Evolutionary conservation across 306 rosid species (phyloP), one percentile per base, ranked within the genome.

Genomic region (Dryas octopetala): DNA sequence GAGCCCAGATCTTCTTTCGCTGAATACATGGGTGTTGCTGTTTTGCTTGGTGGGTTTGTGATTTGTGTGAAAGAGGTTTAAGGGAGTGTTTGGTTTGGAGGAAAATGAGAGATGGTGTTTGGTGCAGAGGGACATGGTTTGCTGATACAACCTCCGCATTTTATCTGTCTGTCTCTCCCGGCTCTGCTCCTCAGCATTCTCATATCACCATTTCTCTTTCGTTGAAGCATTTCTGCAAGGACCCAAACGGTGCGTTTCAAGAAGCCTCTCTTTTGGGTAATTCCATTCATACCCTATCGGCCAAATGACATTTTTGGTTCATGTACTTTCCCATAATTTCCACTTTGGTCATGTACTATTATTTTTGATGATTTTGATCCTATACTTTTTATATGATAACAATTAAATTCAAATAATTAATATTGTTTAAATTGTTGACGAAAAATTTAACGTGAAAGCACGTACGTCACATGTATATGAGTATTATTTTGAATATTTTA

Each of bases 91-190:
- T 49, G 71, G 41, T 62, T 71, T 75, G 60, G 63, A 53, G 63
- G 78, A 79, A 41, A 67, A 52, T 28, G 63, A 62, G 75, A 70
- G 9, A 61, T 14, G 63, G 59, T 15, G 65, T 28, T 75, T 81
- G 13, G 14, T 11, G 70, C 80, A 78, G 76, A 83, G 50, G 77
- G 46, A 13, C 54, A 45, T 49, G 48, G 82, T 45, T 70, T 78
- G 80, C 51, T 48, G 53, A n/a, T 17, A 84, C 60, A 80, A 46
- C 40, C 86, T 83, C 76, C 66, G 85, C 95, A 86, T 89, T 61
- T 66, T 52, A 15, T 32, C 53, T 4, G 1, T 4, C 45, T 81
- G 58, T 16, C 62, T 7, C 41, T 14, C 28, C 1, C 60, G n/a
- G 1, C 61, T 26, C 58, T 26, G 46, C 13, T 11, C 46, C 8